Base-by-base conservation (phyloP, 352 stramenopile species). In the Globisporangium heterothallicum region DNA sequence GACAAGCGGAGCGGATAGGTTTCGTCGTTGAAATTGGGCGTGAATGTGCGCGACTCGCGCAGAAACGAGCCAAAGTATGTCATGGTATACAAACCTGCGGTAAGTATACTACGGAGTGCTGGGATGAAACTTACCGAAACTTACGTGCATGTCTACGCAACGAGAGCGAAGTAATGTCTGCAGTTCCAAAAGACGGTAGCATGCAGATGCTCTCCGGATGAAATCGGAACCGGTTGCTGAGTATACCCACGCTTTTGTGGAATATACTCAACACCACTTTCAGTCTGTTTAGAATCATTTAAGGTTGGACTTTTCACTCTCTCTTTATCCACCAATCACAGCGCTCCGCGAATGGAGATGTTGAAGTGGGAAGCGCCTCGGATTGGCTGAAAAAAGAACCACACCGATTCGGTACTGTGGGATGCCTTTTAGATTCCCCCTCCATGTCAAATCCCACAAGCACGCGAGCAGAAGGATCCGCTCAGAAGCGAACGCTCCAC, bases 41-140 rank as follows among this genome's bases (percentile, higher is more conserved):
- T 51, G 45, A 51, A 51, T 51, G 45, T 42, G 29, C 42, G 45
- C 34, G 6, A 9, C 19, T 10, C 9, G 19, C 29, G 45, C 29
- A 51, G 19, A 51, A 51, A 51, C 12, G 45, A 51, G 45, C 29
- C 45, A 51, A 18, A 18, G 29, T 42, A 38, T 27, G 18, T 6
- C 41, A 16, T 51, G 35, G 45, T 38, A 51, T 51, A 36, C 45
- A 51, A 29, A 51, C 45, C 44, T 0, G 4, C 26, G 45, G 45
- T 51, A 27, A 51, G 45, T 42, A 51, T 32, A 51, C 45, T 21
- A 19, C 13, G 29, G 45, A 38, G 27, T 21, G 38, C 45, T 29
- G 13, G n/a, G 6, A 6, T 2, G 6, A 38, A 38, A n/a, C 14
- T 38, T 38, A 38, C 32, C 1, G 3, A 4, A 38, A 38, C 32